Conservation (phyloP, 768 basidiomycete genomes). For the Rhodotorula kratochvilovae region DNA sequence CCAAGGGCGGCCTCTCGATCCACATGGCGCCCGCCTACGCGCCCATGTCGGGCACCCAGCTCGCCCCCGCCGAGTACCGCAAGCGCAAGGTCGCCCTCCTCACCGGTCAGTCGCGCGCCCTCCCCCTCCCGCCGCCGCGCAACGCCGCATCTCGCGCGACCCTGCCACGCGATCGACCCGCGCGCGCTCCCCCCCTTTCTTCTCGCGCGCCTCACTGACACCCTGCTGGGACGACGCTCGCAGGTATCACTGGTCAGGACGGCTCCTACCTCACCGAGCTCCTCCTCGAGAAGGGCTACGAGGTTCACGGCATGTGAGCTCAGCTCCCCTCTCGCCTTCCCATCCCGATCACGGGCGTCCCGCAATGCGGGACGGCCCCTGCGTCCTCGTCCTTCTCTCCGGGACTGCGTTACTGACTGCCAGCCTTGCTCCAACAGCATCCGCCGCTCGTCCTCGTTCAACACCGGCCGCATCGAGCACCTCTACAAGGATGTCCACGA, state of each 20-base stretch:
- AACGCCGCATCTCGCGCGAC: not conserved
- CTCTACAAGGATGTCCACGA: slow-evolving; percentile 90
- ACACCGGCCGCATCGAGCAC: slow-evolving; percentile 89
- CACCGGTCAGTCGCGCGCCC: slow-evolving; percentile 59
- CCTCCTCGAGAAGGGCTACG: slow-evolving; percentile 50
- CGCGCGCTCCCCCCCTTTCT: not conserved
- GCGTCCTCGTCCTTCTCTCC: not conserved
- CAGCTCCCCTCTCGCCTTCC: not conserved
- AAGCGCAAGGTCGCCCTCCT: slow-evolving; percentile 91
- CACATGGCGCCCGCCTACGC: slow-evolving; percentile 20
- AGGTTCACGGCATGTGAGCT: slow-evolving; percentile 48
- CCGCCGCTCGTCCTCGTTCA: slow-evolving; percentile 95
- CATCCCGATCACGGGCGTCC: not conserved
- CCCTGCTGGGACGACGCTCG: not conserved
- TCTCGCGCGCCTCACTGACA: not conserved
- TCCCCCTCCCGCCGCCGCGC: not conserved
- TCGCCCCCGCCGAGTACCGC: slow-evolving; percentile 62
- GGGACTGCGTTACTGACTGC: not conserved
- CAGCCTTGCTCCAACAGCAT: slow-evolving; percentile 59
- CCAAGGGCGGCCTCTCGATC: slow-evolving; percentile 26
- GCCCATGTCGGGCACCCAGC: slow-evolving; percentile 9
- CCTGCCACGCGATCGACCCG: not conserved
- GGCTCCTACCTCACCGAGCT: slow-evolving; percentile 82
- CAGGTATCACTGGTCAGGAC: slow-evolving; percentile 94
- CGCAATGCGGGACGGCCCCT: no score